phyloP scores from a whole-genome alignment of 768 basidiomycete genomes.

The Hericium rajendrae region DNA sequence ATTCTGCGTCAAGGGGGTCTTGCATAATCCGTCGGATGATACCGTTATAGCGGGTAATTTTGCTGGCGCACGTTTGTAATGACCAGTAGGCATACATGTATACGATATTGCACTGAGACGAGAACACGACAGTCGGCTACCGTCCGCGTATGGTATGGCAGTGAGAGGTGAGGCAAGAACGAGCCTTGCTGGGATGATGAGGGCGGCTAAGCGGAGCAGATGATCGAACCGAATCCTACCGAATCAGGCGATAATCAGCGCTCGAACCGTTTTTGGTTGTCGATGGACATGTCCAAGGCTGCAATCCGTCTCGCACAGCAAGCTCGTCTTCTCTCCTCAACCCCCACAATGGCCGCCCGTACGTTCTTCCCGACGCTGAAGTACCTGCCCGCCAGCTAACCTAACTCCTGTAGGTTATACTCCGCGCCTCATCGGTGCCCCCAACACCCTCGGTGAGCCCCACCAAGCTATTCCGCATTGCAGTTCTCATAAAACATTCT shows the following conservation, averaged over 20 bases:
- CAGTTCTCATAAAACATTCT: conserved; percentile 13
- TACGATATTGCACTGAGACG: not conserved
- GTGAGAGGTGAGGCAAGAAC: too few relatives aligned
- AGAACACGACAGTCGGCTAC: not conserved
- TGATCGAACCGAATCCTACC: not conserved
- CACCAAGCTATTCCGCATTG: conserved; percentile 16
- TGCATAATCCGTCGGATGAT: conserved; percentile 12
- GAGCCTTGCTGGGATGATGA: not conserved
- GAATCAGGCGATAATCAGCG: conserved; percentile 2
- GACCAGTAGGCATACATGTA: too few relatives aligned
- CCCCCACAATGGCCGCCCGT: conserved; percentile 47
- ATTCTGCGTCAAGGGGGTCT: conserved; percentile 36
- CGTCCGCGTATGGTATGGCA: too few relatives aligned
- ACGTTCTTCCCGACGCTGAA: conserved; percentile 14
- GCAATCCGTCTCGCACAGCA: conserved; percentile 51
- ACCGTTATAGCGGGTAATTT: not conserved
- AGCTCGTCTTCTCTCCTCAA: conserved; percentile 44
- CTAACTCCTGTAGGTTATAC: conserved; percentile 42
- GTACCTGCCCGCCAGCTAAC: too few relatives aligned
- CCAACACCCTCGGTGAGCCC: conserved; percentile 83
- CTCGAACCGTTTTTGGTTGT: not conserved
- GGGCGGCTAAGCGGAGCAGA: not conserved
- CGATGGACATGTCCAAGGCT: conserved; percentile 6
- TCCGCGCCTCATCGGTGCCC: conserved; percentile 72
- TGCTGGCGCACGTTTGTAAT: too few relatives aligned